A percentile compares a stretch with the other conserved stretches of the same genome.
Conservation (phyloP, 1,139 yeast species). For the Nakaseomyces sp. region DNA sequence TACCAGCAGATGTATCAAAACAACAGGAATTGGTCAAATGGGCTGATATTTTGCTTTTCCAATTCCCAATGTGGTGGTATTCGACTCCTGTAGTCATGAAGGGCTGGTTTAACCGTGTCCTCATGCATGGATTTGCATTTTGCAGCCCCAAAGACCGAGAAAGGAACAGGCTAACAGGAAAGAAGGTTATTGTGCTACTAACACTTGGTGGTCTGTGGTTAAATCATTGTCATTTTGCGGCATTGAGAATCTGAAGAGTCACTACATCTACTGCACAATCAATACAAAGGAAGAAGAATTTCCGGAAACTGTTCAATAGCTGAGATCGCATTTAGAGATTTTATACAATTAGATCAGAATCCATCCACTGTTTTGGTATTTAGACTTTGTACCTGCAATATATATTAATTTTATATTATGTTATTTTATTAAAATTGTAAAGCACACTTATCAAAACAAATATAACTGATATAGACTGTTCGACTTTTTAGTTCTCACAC, state of each 20-base stretch:
- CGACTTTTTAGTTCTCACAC: no score
- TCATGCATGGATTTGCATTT: conserved; percentile 18
- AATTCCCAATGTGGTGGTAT: conserved; percentile 27
- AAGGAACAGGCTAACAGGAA: conserved; percentile 23
- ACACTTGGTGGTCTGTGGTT: conserved; percentile 22
- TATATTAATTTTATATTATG: no score
- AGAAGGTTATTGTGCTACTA: conserved; percentile 18
- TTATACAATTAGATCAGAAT: no score
- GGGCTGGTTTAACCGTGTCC: conserved; percentile 27
- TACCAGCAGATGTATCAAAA: conserved; percentile 17
- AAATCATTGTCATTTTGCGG: neutral
- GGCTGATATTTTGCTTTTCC: conserved; percentile 27
- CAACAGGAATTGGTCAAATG: conserved; percentile 22
- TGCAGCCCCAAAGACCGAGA: conserved; percentile 15
- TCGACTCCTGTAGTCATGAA: conserved; percentile 24
- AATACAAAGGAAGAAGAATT: neutral
- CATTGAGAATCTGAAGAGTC: neutral
- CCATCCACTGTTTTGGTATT: no score
- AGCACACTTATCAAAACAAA: no score
- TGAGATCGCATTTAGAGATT: neutral
- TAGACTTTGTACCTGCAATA: no score
- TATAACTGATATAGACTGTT: no score
- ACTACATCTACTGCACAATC: neutral
- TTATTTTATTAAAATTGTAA: no score
- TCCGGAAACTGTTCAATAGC: no score